Conservation (phyloP, 768 basidiomycete genomes). For the Leccinum arenicola region DNA sequence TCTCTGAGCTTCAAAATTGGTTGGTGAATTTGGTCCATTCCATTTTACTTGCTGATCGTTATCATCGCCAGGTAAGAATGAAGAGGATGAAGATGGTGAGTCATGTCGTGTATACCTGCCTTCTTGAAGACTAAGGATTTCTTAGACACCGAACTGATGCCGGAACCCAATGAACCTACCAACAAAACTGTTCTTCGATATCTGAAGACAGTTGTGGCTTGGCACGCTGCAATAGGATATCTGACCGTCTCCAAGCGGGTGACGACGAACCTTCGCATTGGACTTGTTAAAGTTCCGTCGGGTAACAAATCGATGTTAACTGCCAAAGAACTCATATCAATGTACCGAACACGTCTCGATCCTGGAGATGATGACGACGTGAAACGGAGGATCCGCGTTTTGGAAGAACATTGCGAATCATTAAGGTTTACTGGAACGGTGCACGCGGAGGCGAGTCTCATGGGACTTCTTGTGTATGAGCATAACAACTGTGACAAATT, state of each 20-base stretch:
- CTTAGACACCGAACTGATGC: background rate
- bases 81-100: background rate
- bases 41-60: background rate
- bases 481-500: background rate
- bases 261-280: background rate
- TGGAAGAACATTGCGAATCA: background rate
- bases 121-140: background rate
- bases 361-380: background rate
- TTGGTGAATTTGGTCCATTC: background rate
- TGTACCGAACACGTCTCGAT: background rate
- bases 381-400: background rate
- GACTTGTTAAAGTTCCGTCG: background rate
- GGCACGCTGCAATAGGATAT: background rate
- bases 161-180: background rate
- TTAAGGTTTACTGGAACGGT: background rate
- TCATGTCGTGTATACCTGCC: background rate
- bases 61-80: background rate
- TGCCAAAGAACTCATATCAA: background rate
- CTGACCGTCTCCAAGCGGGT: background rate
- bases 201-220: background rate
- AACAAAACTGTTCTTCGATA: background rate
- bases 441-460: background rate
- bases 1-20: background rate
- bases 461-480: background rate
- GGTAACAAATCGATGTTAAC: background rate